Conservation (phyloP, 176 grass and related monocot genomes). For the Chrysopogon serrulatus region DNA sequence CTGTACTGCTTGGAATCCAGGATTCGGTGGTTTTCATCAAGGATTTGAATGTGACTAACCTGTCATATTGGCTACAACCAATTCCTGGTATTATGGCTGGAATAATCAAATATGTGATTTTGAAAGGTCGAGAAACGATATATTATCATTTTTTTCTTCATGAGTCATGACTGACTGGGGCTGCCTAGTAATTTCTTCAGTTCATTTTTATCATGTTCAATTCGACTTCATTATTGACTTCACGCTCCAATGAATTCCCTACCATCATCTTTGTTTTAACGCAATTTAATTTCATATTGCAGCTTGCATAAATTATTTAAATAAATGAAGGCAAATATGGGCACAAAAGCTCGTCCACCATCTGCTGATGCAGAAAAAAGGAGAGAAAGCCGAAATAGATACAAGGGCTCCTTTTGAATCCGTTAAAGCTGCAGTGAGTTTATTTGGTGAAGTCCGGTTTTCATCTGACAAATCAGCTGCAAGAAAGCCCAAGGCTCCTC, state of each 20-base stretch:
- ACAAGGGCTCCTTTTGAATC: conserved; percentile 97
- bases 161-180: not conserved
- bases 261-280: conserved; percentile 3
- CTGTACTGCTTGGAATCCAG: not conserved
- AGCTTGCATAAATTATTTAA: conserved; percentile 21
- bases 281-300: conserved; percentile 1
- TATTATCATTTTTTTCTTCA: not conserved
- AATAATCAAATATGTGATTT: not conserved
- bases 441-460: conserved; percentile 81
- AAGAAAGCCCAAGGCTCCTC: conserved; percentile 66
- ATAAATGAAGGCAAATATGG: conserved; percentile 43
- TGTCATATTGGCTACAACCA: not conserved
- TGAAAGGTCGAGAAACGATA: not conserved
- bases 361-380: conserved; percentile 50
- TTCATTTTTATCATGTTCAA: not conserved
- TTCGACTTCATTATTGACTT: not conserved
- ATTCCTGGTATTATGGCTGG: not conserved
- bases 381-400: conserved; percentile 85
- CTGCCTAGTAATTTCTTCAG: not conserved
- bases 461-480: conserved; percentile 60
- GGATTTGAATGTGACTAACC: not conserved
- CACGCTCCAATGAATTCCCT: not conserved
- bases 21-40: not conserved
- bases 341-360: conserved; percentile 51
- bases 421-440: conserved; percentile 95